A percentile compares a stretch with the other conserved stretches of the same genome.
These are phyloP conservation scores for Psilocybe cyanescens DNA, from an alignment of 768 basidiomycete genomes.

Conservation along the genomic window DNA sequence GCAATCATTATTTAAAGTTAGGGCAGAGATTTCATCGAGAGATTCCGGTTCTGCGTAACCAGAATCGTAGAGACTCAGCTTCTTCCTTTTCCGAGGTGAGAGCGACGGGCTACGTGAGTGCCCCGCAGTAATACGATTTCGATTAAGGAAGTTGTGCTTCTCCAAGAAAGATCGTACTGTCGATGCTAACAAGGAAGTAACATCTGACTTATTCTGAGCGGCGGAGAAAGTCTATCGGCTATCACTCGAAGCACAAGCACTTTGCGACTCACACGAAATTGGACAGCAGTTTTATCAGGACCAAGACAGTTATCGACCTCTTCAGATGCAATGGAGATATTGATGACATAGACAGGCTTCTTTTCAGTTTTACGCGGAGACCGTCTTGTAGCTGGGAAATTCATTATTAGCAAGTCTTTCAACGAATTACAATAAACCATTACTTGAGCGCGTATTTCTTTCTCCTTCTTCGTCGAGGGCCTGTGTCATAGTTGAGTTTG, in stretches of 20 bases:
- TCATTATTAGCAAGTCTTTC: slow-evolving; percentile 16
- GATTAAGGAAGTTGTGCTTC: slow-evolving; percentile 58
- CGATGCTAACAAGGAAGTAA: slow-evolving; percentile 58
- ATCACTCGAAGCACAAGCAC: slow-evolving; percentile 5
- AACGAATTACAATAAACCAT: slow-evolving; percentile 11
- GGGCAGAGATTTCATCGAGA: slow-evolving; percentile 17
- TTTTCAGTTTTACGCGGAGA: slow-evolving; percentile 82
- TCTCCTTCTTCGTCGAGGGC: slow-evolving; percentile 72
- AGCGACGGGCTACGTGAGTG: slow-evolving; percentile 28
- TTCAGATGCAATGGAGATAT: slow-evolving; percentile 65
- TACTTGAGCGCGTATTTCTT: slow-evolving; percentile 48
- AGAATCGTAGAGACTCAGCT: slow-evolving; percentile 38
- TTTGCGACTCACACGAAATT: slow-evolving; percentile 59
- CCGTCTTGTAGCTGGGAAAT: slow-evolving; percentile 54
- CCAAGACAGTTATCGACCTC: slow-evolving; percentile 81
- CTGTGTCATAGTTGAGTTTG: slow-evolving; percentile 34
- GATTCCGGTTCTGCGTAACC: slow-evolving; percentile 35
- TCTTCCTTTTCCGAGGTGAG: slow-evolving; percentile 58
- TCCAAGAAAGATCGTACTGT: slow-evolving; percentile 65
- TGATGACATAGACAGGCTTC: slow-evolving; percentile 83
- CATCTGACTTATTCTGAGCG: slow-evolving; percentile 59
- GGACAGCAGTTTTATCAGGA: slow-evolving; percentile 71
- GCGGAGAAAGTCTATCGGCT: slow-evolving; percentile 11
- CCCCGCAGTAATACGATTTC: slow-evolving; percentile 21
- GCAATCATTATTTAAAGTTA: slow-evolving; percentile 20